These are phyloP conservation scores for Penicillium flavigenum DNA, from an alignment of 495 filamentous ascomycete genomes.

Conservation along the genomic window DNA sequence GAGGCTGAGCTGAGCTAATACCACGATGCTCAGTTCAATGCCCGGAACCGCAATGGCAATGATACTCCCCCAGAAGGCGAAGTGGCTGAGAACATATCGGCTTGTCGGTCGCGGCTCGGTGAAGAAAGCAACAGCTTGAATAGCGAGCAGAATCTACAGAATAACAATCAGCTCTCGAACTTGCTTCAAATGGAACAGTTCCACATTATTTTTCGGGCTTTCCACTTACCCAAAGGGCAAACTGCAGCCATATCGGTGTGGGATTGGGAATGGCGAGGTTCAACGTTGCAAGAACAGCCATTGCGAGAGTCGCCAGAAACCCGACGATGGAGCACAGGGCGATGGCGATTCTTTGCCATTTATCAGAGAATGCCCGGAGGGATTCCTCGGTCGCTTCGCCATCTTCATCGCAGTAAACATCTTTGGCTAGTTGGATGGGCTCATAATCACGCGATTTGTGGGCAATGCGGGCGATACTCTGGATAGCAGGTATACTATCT, in stretches of 20 bases:
- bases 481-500: slow-evolving; percentile 27
- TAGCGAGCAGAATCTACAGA: slow-evolving; percentile 26
- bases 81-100: slow-evolving; percentile 32
- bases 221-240: slow-evolving; percentile 39
- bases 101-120: slow-evolving; percentile 32
- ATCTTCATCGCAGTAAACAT: slow-evolving; percentile 33
- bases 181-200: not conserved
- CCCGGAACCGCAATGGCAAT: slow-evolving; percentile 19
- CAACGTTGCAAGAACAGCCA: slow-evolving; percentile 27
- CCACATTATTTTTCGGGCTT: not conserved
- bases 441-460: slow-evolving; percentile 25
- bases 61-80: slow-evolving; percentile 33
- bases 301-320: slow-evolving; percentile 19
- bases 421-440: slow-evolving; percentile 17
- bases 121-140: slow-evolving; percentile 39
- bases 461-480: slow-evolving; percentile 25
- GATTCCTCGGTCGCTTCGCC: slow-evolving; percentile 35
- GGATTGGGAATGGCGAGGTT: slow-evolving; percentile 3
- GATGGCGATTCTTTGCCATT: slow-evolving; percentile 27
- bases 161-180: not conserved
- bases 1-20: slow-evolving; percentile 11
- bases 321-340: slow-evolving; percentile 23
- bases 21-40: slow-evolving; percentile 23
- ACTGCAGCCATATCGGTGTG: slow-evolving; percentile 34
- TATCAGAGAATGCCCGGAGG: slow-evolving; percentile 31